Percentiles rank a stretch among this genome's conserved stretches.
These are phyloP conservation scores for Entomortierella chlamydospora DNA, from an alignment of 192 early-diverging fungal species.

Conservation along the genomic window DNA sequence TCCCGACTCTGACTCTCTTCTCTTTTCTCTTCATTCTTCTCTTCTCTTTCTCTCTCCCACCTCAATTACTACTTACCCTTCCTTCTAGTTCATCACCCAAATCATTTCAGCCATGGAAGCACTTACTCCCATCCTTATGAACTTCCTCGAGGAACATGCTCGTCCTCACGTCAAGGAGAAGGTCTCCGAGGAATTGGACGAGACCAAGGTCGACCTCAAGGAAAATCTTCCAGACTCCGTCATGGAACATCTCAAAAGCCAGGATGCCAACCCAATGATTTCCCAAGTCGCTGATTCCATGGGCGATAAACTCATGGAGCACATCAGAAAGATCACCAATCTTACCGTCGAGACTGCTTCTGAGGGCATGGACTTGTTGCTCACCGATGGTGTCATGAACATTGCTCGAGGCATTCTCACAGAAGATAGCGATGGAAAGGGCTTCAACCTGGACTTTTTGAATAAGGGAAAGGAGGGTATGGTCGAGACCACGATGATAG, in stretches of 20 bases:
- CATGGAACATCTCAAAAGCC: constrained; percentile 26
- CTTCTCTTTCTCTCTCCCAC: background rate
- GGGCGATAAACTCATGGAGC: constrained; percentile 41
- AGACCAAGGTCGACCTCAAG: constrained; percentile 54
- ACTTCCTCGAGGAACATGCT: constrained; percentile 40
- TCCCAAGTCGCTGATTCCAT: constrained; percentile 16
- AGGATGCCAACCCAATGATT: constrained; percentile 18
- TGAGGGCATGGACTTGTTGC: constrained; percentile 48
- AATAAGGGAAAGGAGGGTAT: constrained; percentile 42
- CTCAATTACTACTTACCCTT: background rate
- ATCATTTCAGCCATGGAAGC: constrained; percentile 21
- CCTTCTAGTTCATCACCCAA: background rate
- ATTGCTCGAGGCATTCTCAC: constrained; percentile 28
- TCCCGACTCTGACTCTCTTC: background rate
- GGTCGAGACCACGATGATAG: constrained; percentile 36
- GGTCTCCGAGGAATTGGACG: constrained; percentile 42
- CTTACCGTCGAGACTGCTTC: constrained; percentile 38
- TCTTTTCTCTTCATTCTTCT: constrained; percentile 1
- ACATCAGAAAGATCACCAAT: constrained; percentile 17
- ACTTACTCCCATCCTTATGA: constrained; percentile 31
- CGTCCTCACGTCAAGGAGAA: constrained; percentile 46
- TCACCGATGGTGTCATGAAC: constrained; percentile 53
- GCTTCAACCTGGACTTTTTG: constrained; percentile 51
- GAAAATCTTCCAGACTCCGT: constrained; percentile 32
- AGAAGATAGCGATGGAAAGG: constrained; percentile 16